Base-by-base conservation (phyloP, 2,329 filamentous ascomycete genomes). In the Aspergillus transmontanensis region DNA sequence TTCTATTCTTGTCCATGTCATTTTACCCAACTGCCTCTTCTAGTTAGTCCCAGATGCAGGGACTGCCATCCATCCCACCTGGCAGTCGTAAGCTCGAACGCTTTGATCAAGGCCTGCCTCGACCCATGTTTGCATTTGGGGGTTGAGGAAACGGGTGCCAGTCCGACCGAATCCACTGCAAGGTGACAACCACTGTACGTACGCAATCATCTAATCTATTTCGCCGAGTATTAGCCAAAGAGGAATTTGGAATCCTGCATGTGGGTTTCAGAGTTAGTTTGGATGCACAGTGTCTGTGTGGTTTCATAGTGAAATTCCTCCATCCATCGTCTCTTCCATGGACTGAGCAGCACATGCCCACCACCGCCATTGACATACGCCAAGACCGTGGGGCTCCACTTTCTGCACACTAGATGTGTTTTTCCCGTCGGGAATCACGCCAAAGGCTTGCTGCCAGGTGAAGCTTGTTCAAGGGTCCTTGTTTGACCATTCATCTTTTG, bases 351-450 rank as follows among this genome's bases (percentile, higher is more conserved):
- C 32, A 36, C 51, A 71, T 69, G 68, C 64, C 66, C 66, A 67
- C 64, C 64, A 64, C 67, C 64, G 41, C 58, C 57, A 56, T 66
- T 72, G 71, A 73, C 70, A 71, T 69, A 45, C 23, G 71, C 71
- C 71, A 73, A 73, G 71, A 46, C 28, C 36, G 21, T 34, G 32
- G 57, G 56, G 58, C 64, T 67, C 68, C 70, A 69, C 68, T 66
- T 65, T 64, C 64, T 72, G 69, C 67, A 69, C 67, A 71, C 67
- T 65, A 61, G 64, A 56, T 57, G 66, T 60, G 58, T 61, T 65
- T 60, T 60, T 62, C 59, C 50, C 56, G 55, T 59, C 34, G 54
- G 57, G 57, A 46, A 60, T 60, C 34, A 59, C 57, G 43, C 51
- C 54, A 23, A 46, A 61, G 58, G 59, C 59, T 62, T 62, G 50